phyloP scores from a whole-genome alignment of 192 early-diverging fungal species.

The Coemansia sp. region DNA sequence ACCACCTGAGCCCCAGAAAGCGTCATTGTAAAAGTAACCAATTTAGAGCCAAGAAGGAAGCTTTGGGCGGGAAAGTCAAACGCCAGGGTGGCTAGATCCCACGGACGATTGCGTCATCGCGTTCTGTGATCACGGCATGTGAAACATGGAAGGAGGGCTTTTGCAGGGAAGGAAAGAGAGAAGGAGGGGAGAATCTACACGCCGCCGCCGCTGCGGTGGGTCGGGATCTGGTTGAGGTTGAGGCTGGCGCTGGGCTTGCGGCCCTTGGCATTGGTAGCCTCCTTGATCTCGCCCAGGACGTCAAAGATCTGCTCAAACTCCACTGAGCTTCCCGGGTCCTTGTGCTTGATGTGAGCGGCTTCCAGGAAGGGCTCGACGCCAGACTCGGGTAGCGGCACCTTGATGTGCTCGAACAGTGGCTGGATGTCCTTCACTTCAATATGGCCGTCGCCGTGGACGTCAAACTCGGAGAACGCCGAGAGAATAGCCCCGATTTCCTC shows the following conservation, averaged over 20 bases:
- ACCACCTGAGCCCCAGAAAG: constrained; percentile 55
- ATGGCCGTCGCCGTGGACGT: constrained; percentile 37
- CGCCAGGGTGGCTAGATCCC: too few species aligned
- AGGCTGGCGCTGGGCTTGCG: constrained; percentile 12
- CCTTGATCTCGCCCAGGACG: constrained; percentile 44
- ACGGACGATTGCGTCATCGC: too few species aligned
- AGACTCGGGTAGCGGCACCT: constrained; percentile 19
- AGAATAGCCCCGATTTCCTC: constrained; percentile 49
- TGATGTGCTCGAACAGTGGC: constrained; percentile 31
- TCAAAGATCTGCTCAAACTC: constrained; percentile 52
- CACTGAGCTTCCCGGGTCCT: constrained; percentile 14
- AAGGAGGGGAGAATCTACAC: constrained; percentile 17
- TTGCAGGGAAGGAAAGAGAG: background rate
- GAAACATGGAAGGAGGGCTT: background rate
- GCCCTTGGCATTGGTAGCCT: constrained; percentile 28
- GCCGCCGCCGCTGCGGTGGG: constrained; percentile 49
- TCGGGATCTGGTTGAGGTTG: constrained; percentile 52
- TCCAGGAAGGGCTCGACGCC: constrained; percentile 11
- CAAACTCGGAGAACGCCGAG: constrained; percentile 47
- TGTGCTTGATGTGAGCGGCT: constrained; percentile 7
- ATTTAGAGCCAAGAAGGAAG: background rate
- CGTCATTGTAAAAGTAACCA: background rate
- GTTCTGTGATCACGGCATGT: too few species aligned
- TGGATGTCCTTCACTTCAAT: constrained; percentile 37
- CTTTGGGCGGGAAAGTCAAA: too few species aligned